phyloP scores from a whole-genome alignment of 2,329 filamentous ascomycete species.

The Periconia sp. region DNA sequence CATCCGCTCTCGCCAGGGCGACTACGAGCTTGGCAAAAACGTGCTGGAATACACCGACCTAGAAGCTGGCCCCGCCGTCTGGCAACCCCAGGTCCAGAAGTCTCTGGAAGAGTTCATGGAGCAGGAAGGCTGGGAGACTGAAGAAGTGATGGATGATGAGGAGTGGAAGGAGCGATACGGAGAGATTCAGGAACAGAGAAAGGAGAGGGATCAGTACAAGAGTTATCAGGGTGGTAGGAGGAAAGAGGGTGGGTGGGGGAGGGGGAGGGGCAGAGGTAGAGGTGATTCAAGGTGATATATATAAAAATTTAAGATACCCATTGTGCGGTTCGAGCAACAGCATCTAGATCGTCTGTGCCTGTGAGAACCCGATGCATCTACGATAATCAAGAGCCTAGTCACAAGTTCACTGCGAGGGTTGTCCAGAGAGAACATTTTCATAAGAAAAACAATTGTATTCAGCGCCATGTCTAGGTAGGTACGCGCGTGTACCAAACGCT shows the following conservation, averaged over 20 bases:
- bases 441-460: too few relatives aligned
- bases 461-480: too few relatives aligned
- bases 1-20: slow-evolving; percentile 78
- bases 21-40: slow-evolving; percentile 76
- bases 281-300: slow-evolving; percentile 4
- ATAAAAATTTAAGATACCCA: too few relatives aligned
- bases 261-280: slow-evolving; percentile 17
- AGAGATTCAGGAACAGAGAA: slow-evolving; percentile 36
- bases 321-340: too few relatives aligned
- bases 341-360: too few relatives aligned
- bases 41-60: slow-evolving; percentile 82
- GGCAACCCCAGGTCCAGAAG: slow-evolving; percentile 74
- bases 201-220: slow-evolving; percentile 25
- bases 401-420: too few relatives aligned
- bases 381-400: neutral
- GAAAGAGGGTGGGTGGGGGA: slow-evolving; percentile 14
- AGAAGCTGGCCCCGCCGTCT: slow-evolving; percentile 76
- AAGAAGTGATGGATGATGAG: slow-evolving; percentile 37
- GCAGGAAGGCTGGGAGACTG: slow-evolving; percentile 44
- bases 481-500: too few relatives aligned
- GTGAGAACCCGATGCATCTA: too few relatives aligned
- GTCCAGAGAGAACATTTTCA: too few relatives aligned
- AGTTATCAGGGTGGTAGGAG: slow-evolving; percentile 25
- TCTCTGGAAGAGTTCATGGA: slow-evolving; percentile 62
- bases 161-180: slow-evolving; percentile 50